Percentiles rank a stretch among this genome's conserved stretches.
Conservation (phyloP, 176 grass and related monocot genomes). For the Typha latifolia region DNA sequence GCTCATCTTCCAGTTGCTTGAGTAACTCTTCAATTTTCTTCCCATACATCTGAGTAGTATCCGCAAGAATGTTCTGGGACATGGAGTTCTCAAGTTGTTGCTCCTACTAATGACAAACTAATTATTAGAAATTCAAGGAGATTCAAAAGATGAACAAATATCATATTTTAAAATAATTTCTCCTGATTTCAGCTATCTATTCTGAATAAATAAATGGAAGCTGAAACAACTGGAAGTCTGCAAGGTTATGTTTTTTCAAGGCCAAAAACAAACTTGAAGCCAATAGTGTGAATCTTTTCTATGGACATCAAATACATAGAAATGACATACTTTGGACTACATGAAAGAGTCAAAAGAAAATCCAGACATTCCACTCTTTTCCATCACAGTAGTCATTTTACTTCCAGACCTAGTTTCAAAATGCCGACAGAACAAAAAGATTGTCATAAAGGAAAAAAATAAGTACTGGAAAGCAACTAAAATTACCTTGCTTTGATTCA, state of each 20-base stretch:
- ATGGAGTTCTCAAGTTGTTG: constrained; percentile 58
- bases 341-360: no score
- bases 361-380: neutral
- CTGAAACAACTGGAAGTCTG: no score
- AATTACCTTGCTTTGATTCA: constrained; percentile 68
- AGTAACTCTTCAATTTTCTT: constrained; percentile 46
- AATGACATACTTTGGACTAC: no score
- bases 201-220: no score
- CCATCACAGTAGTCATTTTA: neutral
- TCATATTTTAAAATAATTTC: no score
- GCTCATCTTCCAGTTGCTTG: constrained; percentile 61
- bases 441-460: constrained; percentile 6
- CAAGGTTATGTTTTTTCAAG: no score
- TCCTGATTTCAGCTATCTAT: no score
- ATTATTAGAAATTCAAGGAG: neutral
- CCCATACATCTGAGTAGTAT: constrained; percentile 46
- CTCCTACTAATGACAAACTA: constrained; percentile 61
- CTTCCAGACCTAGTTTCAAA: neutral
- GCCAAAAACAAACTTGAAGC: no score
- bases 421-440: neutral
- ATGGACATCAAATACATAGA: no score
- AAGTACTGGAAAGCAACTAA: neutral
- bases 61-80: constrained; percentile 41
- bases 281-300: no score
- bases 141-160: neutral